These are phyloP conservation scores for Macadamia tetraphylla DNA, from an alignment of 164 flowering plant genomes.

Conservation along the genomic window DNA sequence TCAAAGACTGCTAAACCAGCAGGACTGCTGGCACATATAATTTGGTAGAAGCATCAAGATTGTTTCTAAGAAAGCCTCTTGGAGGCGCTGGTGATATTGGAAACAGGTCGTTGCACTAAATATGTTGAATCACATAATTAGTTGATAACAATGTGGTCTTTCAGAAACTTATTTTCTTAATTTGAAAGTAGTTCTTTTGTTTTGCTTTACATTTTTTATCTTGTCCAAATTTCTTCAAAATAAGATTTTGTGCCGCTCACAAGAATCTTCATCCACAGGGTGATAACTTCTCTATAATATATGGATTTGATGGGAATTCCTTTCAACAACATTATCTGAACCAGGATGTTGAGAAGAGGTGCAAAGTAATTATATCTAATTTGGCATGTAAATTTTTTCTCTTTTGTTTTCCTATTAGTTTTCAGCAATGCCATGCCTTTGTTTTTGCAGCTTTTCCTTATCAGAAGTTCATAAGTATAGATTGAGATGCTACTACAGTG, in stretches of 20 bases:
- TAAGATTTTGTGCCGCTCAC: not conserved
- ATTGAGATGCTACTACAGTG: slow-evolving; percentile 64
- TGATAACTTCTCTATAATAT: slow-evolving; percentile 55
- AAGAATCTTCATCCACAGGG: slow-evolving; percentile 36
- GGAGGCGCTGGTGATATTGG: too few species aligned
- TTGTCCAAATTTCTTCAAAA: not conserved
- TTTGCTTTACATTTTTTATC: too few species aligned
- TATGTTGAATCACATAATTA: too few species aligned
- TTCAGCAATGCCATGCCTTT: slow-evolving; percentile 1
- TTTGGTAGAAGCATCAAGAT: too few species aligned
- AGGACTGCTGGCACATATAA: too few species aligned
- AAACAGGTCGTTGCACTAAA: too few species aligned
- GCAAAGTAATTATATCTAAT: slow-evolving; percentile 1
- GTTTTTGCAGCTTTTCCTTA: slow-evolving; percentile 44
- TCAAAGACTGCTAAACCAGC: too few species aligned
- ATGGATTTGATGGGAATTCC: slow-evolving; percentile 52
- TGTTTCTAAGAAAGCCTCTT: too few species aligned
- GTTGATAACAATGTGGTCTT: too few species aligned
- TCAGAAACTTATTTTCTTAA: too few species aligned
- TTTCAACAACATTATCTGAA: slow-evolving; percentile 58
- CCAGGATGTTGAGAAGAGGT: slow-evolving; percentile 39
- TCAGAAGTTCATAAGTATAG: slow-evolving; percentile 64
- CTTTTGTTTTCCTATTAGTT: not conserved
- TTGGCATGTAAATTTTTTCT: not conserved
- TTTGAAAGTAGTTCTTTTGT: too few species aligned